Conservation (phyloP, 2,329 filamentous ascomycete genomes). For the Cyphellophora attinorum region DNA sequence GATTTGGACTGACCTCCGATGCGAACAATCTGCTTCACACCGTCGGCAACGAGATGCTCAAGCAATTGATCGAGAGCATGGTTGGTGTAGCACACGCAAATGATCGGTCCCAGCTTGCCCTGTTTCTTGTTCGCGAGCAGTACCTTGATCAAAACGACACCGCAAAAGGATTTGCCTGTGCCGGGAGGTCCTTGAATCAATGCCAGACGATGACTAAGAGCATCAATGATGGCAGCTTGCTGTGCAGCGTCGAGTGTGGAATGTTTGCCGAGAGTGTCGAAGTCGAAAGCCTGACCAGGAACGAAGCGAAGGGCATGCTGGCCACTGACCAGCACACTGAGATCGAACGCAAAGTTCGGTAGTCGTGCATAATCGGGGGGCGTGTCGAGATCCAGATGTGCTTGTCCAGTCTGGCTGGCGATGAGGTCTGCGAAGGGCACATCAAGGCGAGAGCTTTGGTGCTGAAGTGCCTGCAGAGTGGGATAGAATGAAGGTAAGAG, state of each 20-base stretch:
- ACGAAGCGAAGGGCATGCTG: background rate
- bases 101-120: constrained; percentile 34
- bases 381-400: constrained; percentile 14
- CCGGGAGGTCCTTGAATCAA: constrained; percentile 23
- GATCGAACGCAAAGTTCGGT: constrained; percentile 41
- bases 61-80: constrained; percentile 51
- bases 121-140: constrained; percentile 22
- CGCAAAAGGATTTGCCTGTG: constrained; percentile 18
- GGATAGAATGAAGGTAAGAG: constrained; percentile 5
- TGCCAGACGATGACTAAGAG: constrained; percentile 1
- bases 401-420: background rate
- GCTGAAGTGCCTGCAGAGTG: constrained; percentile 4
- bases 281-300: constrained; percentile 1
- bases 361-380: constrained; percentile 44
- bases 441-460: constrained; percentile 8
- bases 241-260: constrained; percentile 3
- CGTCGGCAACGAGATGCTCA: constrained; percentile 43
- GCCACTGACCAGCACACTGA: constrained; percentile 19
- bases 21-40: constrained; percentile 43
- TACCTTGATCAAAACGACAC: constrained; percentile 32
- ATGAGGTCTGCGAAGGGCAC: constrained; percentile 20
- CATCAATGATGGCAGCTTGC: constrained; percentile 1
- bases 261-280: constrained; percentile 1
- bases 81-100: constrained; percentile 43
- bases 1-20: constrained; percentile 53